phyloP scores from a whole-genome alignment of 495 filamentous ascomycete genomes.

The Peziza echinospora region DNA sequence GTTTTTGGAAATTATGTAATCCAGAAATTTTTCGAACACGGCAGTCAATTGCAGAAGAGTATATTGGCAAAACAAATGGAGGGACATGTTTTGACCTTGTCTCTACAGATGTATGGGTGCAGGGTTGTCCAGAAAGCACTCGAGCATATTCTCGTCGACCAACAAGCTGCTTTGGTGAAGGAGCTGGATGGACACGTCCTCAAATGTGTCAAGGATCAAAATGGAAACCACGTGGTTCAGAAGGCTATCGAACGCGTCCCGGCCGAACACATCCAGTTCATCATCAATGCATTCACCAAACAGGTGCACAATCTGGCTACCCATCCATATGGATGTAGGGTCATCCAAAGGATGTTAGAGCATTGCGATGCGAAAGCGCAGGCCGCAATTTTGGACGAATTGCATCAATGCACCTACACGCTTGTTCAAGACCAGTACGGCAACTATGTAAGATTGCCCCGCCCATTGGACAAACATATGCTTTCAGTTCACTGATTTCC shows the following conservation, averaged over 20 bases:
- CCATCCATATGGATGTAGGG: slow-evolving; percentile 76
- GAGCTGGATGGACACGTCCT: slow-evolving; percentile 65
- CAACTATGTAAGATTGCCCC: slow-evolving; percentile 45
- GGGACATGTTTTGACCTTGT: slow-evolving; percentile 54
- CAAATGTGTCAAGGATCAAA: slow-evolving; percentile 66
- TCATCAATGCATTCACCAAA: slow-evolving; percentile 64
- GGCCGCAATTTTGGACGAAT: slow-evolving; percentile 48
- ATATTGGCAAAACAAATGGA: slow-evolving; percentile 70
- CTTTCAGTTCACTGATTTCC: neutral
- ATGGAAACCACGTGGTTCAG: slow-evolving; percentile 94
- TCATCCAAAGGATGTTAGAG: slow-evolving; percentile 85
- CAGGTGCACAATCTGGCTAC: slow-evolving; percentile 58
- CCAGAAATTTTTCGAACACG: slow-evolving; percentile 94
- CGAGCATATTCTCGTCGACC: slow-evolving; percentile 74
- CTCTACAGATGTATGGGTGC: slow-evolving; percentile 83
- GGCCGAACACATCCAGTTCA: slow-evolving; percentile 60
- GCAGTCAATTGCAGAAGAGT: slow-evolving; percentile 83
- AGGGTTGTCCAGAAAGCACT: slow-evolving; percentile 94
- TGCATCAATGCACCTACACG: slow-evolving; percentile 45
- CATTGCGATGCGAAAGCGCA: slow-evolving; percentile 54
- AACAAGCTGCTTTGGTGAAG: slow-evolving; percentile 64
- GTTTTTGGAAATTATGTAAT: slow-evolving; percentile 98
- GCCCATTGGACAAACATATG: neutral
- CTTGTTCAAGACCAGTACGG: slow-evolving; percentile 82
- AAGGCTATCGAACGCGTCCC: slow-evolving; percentile 82